Percentiles rank a stretch among this genome's conserved stretches.
Evolutionary conservation across 2,329 filamentous ascomycete species (phyloP).

Genomic region (Paraconiothyrium sp.): DNA sequence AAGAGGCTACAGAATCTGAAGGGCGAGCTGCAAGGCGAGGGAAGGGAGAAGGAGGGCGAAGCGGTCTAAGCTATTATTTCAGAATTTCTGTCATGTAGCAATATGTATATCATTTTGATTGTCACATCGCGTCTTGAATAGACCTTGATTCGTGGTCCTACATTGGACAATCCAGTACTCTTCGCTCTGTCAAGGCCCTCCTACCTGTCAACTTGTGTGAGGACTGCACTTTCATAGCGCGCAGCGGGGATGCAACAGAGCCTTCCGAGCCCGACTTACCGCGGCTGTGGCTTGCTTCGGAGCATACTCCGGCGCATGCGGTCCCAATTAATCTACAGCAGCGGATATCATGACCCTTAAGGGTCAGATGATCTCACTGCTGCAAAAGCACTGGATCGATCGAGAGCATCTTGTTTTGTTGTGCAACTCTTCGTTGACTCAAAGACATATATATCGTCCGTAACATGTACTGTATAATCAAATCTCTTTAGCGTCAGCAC

Average conservation of each 20-base stretch:
- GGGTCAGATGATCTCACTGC: neutral
- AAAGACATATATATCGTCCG: too few relatives aligned
- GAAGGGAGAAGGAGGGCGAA: slow-evolving; percentile 30
- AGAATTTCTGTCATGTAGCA: neutral
- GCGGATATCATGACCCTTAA: neutral
- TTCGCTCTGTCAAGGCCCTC: neutral
- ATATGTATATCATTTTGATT: neutral
- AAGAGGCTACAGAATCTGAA: slow-evolving; percentile 32
- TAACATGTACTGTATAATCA: neutral
- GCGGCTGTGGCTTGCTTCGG: slow-evolving; percentile 1
- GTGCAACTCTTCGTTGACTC: too few relatives aligned
- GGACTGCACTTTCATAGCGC: neutral
- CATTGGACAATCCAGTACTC: neutral
- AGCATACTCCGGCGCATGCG: neutral
- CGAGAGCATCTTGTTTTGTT: too few relatives aligned
- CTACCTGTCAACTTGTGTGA: neutral
- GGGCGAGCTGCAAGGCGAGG: slow-evolving; percentile 26
- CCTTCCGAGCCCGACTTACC: neutral
- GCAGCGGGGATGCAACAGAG: neutral
- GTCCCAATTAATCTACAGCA: neutral
- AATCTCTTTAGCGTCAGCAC: neutral
- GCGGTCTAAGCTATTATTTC: slow-evolving; percentile 18
- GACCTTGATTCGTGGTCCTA: neutral
- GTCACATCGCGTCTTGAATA: neutral
- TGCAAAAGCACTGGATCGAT: too few relatives aligned